phyloP scores from a whole-genome alignment of 768 basidiomycete species.

The Melanogaster broomeanus region DNA sequence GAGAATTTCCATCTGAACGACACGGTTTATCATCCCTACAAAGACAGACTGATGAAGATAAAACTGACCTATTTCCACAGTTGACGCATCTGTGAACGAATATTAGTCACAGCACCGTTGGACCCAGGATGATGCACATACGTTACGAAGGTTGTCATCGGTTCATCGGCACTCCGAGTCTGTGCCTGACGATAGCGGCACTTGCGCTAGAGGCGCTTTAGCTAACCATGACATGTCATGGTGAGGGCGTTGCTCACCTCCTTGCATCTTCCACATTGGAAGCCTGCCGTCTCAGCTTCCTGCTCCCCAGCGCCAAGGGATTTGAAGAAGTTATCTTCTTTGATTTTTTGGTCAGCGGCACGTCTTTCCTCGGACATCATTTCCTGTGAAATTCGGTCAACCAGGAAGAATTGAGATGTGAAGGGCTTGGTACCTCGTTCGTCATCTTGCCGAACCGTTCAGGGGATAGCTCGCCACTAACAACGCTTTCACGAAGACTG shows the following conservation, averaged over 20 bases:
- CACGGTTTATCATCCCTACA: not conserved
- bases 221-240: not conserved
- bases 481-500: constrained; percentile 77
- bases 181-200: constrained; percentile 95
- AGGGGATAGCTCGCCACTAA: constrained; percentile 75
- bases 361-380: constrained; percentile 95
- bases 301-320: constrained; percentile 87
- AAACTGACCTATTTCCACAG: constrained; percentile 59
- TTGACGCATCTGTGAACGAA: constrained; percentile 53
- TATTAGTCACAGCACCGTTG: not conserved
- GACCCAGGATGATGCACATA: constrained; percentile 36
- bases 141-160: constrained; percentile 98
- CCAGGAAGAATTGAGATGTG: not conserved
- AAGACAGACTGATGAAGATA: not conserved
- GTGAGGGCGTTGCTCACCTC: constrained; percentile 49
- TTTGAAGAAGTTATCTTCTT: constrained; percentile 86
- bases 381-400: constrained; percentile 52
- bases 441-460: constrained; percentile 78
- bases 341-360: constrained; percentile 78
- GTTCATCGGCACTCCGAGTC: constrained; percentile 96
- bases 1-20: constrained; percentile 62
- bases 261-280: constrained; percentile 96
- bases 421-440: constrained; percentile 58
- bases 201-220: constrained; percentile 54
- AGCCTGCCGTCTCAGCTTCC: constrained; percentile 95